Base-by-base conservation (phyloP, 495 filamentous ascomycete species). In the Lasiosphaeriaceae sp. region DNA sequence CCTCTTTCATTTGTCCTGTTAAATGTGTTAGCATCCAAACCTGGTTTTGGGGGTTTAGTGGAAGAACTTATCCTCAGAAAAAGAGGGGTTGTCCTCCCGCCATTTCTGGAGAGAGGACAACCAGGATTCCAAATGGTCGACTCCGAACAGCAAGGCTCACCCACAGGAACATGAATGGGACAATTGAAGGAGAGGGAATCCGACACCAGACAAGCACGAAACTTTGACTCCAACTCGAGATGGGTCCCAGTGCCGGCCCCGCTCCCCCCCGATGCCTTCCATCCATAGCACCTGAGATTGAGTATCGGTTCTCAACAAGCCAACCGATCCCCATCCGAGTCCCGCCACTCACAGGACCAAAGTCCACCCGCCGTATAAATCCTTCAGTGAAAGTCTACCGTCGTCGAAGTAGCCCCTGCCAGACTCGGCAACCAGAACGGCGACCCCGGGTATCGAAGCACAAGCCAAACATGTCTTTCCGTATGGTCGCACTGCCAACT, bases 191-290 rank as follows among this genome's bases (percentile, higher is more conserved):
- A 57, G 57, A 64, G 63, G 56, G 61, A 56, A 37, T 50, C 65
- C 66, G 53, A 47, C 54, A 46, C 68, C 82, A 76, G 90, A 95
- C 89, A 94, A 92, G 91, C 82, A 71, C 91, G 75, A 89, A 85
- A 75, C 91, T 91, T 92, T 96, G 91, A 96, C 84, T 77, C 90
- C 89, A 90, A 91, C 89, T 85, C 88, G 64, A 85, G 89, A 92
- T 90, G 92, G 89, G 90, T 90, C 91, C 91, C 79, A 74, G 60
- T 47, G 43, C 54, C 60, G 58, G 63, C 57, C 59, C 57, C 41
- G 12, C 47, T 17, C 26, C 21, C 7, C 23, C 26, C 49, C 41
- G 17, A 21, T n/a, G 41, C 54, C 62, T 44, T 66, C n/a, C 62
- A 55, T 55, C 57, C 46, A 24, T 17, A 52, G 41, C 43, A 21